These are phyloP conservation scores for Theileria luwenshuni DNA, from an alignment of 169 alveolate genomes.

Conservation along the genomic window DNA sequence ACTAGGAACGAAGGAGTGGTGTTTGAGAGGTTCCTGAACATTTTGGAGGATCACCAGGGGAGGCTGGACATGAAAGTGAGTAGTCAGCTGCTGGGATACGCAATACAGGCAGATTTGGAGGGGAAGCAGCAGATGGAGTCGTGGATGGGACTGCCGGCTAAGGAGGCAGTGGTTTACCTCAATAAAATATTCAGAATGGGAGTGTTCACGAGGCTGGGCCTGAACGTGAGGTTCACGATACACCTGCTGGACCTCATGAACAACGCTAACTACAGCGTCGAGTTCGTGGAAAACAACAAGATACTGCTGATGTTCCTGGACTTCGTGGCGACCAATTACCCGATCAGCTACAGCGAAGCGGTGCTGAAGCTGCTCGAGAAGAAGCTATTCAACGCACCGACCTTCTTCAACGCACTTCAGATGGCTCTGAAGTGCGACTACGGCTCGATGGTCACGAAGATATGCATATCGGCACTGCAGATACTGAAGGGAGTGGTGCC, in stretches of 20 bases:
- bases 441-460: conserved; percentile 32
- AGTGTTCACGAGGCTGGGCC: conserved; percentile 7
- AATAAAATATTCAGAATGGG: conserved; percentile 10
- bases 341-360: conserved; percentile 9
- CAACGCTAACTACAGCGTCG: conserved; percentile 2
- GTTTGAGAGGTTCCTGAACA: not conserved
- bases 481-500: conserved; percentile 39
- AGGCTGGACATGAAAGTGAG: conserved; percentile 3
- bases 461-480: conserved; percentile 32
- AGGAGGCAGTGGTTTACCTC: not conserved
- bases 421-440: conserved; percentile 7
- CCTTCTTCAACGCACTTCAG: conserved; percentile 22
- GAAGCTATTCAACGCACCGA: conserved; percentile 7
- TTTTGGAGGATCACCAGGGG: conserved; percentile 22
- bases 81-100: not conserved
- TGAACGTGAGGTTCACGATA: not conserved
- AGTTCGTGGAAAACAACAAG: conserved; percentile 3
- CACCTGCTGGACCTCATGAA: conserved; percentile 10
- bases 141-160: conserved; percentile 5
- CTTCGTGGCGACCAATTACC: conserved; percentile 13
- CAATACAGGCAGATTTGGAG: not conserved
- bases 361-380: conserved; percentile 15
- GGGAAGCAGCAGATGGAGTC: conserved; percentile 3
- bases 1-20: conserved; percentile 4
- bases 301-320: conserved; percentile 18